Percentiles rank a stretch among this genome's conserved stretches.
Evolutionary conservation across 148 eudicot species (phyloP).

Genomic region (Nepenthes mirabilis): DNA sequence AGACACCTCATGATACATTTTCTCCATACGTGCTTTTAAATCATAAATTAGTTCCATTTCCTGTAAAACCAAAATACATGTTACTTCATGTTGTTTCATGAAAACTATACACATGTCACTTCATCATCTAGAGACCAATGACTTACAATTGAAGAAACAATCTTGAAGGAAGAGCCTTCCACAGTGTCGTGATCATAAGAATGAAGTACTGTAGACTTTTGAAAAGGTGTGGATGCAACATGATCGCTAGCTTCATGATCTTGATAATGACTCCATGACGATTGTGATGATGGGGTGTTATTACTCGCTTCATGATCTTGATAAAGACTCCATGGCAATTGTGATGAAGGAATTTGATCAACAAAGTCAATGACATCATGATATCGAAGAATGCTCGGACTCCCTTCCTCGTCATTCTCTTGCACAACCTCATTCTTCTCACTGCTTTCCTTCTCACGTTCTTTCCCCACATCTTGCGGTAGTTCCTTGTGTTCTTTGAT

Average conservation of each 20-base stretch:
- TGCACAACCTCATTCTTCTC: slow-evolving; percentile 17
- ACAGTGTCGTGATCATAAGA: slow-evolving; percentile 15
- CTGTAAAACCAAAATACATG: slow-evolving; percentile 14
- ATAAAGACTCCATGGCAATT: slow-evolving; percentile 21
- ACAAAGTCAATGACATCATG: slow-evolving; percentile 17
- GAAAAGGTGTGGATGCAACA: slow-evolving; percentile 20
- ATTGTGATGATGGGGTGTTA: slow-evolving; percentile 7
- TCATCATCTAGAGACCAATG: background rate
- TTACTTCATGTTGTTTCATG: background rate
- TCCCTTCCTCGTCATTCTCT: slow-evolving; percentile 6
- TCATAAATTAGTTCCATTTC: slow-evolving; percentile 67
- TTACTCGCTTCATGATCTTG: background rate
- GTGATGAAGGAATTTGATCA: slow-evolving; percentile 18
- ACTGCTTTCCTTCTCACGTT: slow-evolving; percentile 2
- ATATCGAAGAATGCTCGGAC: slow-evolving; percentile 10
- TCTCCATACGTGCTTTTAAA: slow-evolving; percentile 53
- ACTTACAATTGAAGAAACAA: slow-evolving; percentile 35
- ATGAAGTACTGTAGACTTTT: slow-evolving; percentile 13
- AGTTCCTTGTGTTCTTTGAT: background rate
- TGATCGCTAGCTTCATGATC: slow-evolving; percentile 25
- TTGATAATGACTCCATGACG: slow-evolving; percentile 20
- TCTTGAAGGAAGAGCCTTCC: slow-evolving; percentile 15
- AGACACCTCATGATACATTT: slow-evolving; percentile 53
- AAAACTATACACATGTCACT: background rate
- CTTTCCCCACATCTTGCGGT: background rate